Percentiles rank a stretch among this genome's conserved stretches.
Conservation (phyloP, 164 flowering plant species). For the Chimonanthus salicifolius region DNA sequence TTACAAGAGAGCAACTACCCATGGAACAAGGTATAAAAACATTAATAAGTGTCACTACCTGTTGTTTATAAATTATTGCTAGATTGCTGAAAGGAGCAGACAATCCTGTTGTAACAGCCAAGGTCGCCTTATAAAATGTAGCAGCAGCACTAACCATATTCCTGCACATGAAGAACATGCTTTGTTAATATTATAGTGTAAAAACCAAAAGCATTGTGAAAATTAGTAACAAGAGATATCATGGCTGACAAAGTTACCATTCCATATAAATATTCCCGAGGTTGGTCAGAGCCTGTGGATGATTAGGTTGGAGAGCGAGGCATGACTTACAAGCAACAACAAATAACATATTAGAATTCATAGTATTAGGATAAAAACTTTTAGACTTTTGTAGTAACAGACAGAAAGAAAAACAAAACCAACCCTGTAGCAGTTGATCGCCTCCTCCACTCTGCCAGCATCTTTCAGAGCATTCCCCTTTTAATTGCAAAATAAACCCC, state of each 20-base stretch:
- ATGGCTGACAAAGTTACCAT: slow-evolving; percentile 43
- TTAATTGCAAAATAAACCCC: slow-evolving; percentile 7
- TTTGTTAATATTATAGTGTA: background rate
- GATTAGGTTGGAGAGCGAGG: slow-evolving; percentile 77
- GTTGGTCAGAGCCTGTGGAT: slow-evolving; percentile 96
- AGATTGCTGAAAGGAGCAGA: slow-evolving; percentile 97
- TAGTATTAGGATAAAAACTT: background rate
- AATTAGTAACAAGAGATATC: background rate
- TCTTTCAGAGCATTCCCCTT: slow-evolving; percentile 97
- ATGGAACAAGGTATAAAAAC: background rate
- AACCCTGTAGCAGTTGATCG: slow-evolving; percentile 85
- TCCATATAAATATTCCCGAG: slow-evolving; percentile 99
- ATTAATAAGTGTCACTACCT: slow-evolving; percentile 38
- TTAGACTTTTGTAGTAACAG: background rate
- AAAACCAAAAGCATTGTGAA: background rate
- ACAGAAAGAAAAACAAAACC: slow-evolving; percentile 12
- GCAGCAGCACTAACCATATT: slow-evolving; percentile 82
- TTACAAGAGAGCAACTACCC: background rate
- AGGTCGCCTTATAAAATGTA: slow-evolving; percentile 83
- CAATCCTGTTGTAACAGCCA: slow-evolving; percentile 85
- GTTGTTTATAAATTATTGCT: slow-evolving; percentile 96
- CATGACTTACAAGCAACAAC: slow-evolving; percentile 56
- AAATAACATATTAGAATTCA: slow-evolving; percentile 6
- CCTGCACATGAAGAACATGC: slow-evolving; percentile 38
- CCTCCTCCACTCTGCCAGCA: slow-evolving; percentile 90